Base-by-base conservation (phyloP, 495 filamentous ascomycete genomes). In the Hypomontagnella submonticulosa region DNA sequence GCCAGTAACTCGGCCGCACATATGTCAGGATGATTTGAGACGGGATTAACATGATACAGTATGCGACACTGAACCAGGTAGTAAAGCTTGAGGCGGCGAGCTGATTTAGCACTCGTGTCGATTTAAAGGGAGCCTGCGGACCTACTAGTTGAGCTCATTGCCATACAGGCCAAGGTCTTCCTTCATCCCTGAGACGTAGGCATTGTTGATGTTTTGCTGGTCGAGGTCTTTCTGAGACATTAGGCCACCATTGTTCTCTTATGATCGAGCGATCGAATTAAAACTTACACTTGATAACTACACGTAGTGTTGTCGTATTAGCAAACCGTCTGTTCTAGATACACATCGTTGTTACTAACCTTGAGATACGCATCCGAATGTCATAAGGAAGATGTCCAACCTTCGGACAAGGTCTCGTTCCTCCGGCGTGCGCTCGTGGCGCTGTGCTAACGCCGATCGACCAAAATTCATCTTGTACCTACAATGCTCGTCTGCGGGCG, bases 11-110 rank as follows among this genome's bases (percentile, higher is more conserved):
- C 9, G 76, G 56, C 19, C 73, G 48, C 56, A 78, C 76, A 44
- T 77, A 73, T 0, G 82, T 70, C 70, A 89, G 68, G 30, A 88
- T 77, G 15, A 89, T 75, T 64, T 88, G 85, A 27, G 74, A 77
- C 11, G 80, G 80, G 34, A 81, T 76, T 30, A 79, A 69, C 71
- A 78, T 80, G 40, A 81, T 72, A 30, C 80, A 75, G 42, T 80
- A 81, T 2, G 76, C 78, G 27, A 80, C 75, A 55, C 74, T 80
- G 61, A 79, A 82, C 53, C 75, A 80, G 5, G 84, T 84, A 36
- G 83, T 84, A 76, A 88, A 84, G 37, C 76, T 79, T 57, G 47
- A 4, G 11, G 34, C 30, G 23, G 20, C 15, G 7, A 7, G 4
- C 6, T 32, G 10, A 30, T 48, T 46, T 18, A 62, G 55, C 8